Evolutionary conservation across 2,329 filamentous ascomycete species (phyloP).

Genomic region (Alternaria ethzedia): DNA sequence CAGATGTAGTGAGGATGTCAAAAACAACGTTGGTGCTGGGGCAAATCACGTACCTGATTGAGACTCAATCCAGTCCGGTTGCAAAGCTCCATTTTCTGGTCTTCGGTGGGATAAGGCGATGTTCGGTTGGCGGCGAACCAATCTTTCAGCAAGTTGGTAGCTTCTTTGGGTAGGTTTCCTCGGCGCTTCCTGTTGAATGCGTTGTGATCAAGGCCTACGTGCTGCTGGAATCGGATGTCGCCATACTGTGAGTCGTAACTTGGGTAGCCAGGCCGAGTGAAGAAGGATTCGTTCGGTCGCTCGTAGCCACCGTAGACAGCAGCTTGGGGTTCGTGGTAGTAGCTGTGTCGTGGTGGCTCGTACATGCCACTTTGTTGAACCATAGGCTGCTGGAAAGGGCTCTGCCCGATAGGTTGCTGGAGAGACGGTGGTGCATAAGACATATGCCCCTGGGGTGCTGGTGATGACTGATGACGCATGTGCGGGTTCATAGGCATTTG

Average conservation of each 20-base stretch:
- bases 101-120: slow-evolving; percentile 86
- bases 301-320: slow-evolving; percentile 26
- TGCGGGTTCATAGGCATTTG: slow-evolving; percentile 14
- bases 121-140: slow-evolving; percentile 67
- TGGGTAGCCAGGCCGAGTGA: slow-evolving; percentile 18
- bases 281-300: slow-evolving; percentile 28
- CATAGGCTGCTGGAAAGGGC: slow-evolving; percentile 20
- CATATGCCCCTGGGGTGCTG: slow-evolving; percentile 23
- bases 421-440: slow-evolving; percentile 17
- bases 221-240: slow-evolving; percentile 40
- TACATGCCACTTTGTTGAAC: slow-evolving; percentile 17
- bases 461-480: slow-evolving; percentile 38
- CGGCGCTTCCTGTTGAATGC: slow-evolving; percentile 63
- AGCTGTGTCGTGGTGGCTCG: slow-evolving; percentile 30
- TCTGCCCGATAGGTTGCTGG: slow-evolving; percentile 12
- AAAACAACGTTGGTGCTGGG: slow-evolving; percentile 47
- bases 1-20: slow-evolving; percentile 33
- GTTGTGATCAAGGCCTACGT: slow-evolving; percentile 36
- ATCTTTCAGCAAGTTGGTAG: slow-evolving; percentile 77
- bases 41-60: slow-evolving; percentile 61
- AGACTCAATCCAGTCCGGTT: slow-evolving; percentile 77
- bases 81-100: slow-evolving; percentile 85
- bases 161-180: slow-evolving; percentile 89
- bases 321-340: slow-evolving; percentile 35
- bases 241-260: slow-evolving; percentile 29